Evolutionary conservation across 2,329 filamentous ascomycete species (phyloP).

Genomic region (Aspergillus ustus): DNA sequence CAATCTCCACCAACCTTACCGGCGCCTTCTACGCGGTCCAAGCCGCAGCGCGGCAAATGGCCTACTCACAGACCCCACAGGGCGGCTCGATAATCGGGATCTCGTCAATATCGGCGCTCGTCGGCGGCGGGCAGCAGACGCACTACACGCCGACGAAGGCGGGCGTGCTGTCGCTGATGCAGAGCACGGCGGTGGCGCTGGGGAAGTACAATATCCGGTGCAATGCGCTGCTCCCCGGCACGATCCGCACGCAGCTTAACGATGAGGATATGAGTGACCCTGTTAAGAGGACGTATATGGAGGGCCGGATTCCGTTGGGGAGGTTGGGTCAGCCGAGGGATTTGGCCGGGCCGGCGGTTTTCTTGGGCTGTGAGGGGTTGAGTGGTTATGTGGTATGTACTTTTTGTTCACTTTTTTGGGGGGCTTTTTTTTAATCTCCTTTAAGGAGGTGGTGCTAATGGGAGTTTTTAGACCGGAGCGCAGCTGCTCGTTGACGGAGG

Average conservation of each 20-base stretch:
- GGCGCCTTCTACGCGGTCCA: conserved; percentile 89
- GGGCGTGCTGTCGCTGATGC: conserved; percentile 78
- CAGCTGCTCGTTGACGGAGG: conserved; percentile 88
- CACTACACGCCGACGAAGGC: conserved; percentile 93
- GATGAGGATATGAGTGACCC: conserved; percentile 78
- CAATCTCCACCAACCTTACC: conserved; percentile 78
- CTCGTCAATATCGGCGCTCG: conserved; percentile 46
- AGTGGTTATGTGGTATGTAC: conserved; percentile 70
- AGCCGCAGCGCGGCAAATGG: conserved; percentile 84
- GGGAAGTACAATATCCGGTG: conserved; percentile 77
- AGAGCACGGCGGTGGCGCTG: conserved; percentile 78
- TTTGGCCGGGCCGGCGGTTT: conserved; percentile 81
- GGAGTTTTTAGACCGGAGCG: conserved; percentile 65
- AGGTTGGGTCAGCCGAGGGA: conserved; percentile 74
- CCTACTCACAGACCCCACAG: conserved; percentile 67
- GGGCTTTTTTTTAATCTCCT: neutral
- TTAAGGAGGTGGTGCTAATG: neutral
- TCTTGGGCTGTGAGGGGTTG: conserved; percentile 77
- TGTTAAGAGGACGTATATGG: conserved; percentile 76
- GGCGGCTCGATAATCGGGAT: conserved; percentile 74
- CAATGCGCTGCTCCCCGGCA: conserved; percentile 82
- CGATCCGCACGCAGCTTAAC: conserved; percentile 82
- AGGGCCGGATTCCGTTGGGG: conserved; percentile 77
- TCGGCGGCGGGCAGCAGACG: conserved; percentile 74
- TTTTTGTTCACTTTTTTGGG: conserved; percentile 2